phyloP scores from a whole-genome alignment of 2,329 filamentous ascomycete species.

The Colletotrichum sp. region DNA sequence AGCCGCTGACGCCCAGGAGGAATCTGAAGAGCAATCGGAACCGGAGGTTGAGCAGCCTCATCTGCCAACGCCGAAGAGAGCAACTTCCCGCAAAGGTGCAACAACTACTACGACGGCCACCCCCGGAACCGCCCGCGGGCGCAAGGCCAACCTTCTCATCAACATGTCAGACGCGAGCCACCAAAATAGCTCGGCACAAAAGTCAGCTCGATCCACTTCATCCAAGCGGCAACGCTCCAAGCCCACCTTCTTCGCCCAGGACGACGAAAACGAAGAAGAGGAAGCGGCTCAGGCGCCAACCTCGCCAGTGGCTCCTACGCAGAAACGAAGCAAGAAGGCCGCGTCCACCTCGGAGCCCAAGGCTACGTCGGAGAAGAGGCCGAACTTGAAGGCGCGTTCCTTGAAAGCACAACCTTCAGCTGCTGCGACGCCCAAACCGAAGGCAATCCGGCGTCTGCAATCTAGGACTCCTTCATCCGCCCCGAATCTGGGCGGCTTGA shows the following conservation, averaged over 20 bases:
- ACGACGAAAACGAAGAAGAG: conserved; percentile 19
- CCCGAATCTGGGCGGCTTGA: neutral
- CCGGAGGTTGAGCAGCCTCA: neutral
- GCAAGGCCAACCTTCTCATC: neutral
- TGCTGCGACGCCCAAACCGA: neutral
- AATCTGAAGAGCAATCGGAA: neutral
- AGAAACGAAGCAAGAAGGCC: neutral
- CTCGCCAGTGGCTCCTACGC: neutral
- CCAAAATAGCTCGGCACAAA: conserved; percentile 5
- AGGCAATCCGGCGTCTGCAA: neutral
- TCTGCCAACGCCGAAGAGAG: neutral
- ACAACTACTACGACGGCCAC: conserved; percentile 32
- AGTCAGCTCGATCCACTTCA: conserved; percentile 35
- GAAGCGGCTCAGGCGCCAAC: neutral
- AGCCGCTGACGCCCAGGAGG: neutral
- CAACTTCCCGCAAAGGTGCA: conserved; percentile 34
- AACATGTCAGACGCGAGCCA: conserved; percentile 20
- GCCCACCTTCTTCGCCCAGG: conserved; percentile 48
- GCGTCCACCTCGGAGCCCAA: neutral
- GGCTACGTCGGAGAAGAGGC: neutral
- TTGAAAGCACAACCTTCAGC: neutral
- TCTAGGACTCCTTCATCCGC: neutral
- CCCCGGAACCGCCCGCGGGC: neutral
- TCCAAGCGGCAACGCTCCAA: conserved; percentile 44
- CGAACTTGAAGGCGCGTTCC: neutral